Conservation (phyloP, 805 yeast species). For the Myxozyma lipomycoides region DNA sequence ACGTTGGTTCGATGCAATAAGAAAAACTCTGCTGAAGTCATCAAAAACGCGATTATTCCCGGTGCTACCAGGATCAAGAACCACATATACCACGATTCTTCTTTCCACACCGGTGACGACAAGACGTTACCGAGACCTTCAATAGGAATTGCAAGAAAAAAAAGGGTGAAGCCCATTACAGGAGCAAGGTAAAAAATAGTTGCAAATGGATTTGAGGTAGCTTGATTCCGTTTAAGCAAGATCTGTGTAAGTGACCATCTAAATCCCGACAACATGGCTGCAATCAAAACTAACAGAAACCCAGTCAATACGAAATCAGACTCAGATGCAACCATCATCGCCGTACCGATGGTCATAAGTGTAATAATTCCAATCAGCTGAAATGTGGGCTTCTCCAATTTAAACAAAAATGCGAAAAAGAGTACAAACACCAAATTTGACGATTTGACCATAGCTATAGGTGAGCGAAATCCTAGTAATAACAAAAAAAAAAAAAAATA, state of each 20-base stretch:
- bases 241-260: slow-evolving; percentile 95
- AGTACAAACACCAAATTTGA: slow-evolving; percentile 84
- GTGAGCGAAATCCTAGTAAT: background rate
- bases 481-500: background rate
- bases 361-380: slow-evolving; percentile 64
- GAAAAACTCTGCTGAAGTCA: slow-evolving; percentile 61
- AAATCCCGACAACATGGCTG: slow-evolving; percentile 80
- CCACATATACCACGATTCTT: slow-evolving; percentile 56
- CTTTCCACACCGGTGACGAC: slow-evolving; percentile 57
- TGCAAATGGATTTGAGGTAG: slow-evolving; percentile 64
- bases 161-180: slow-evolving; percentile 62
- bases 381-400: slow-evolving; percentile 69
- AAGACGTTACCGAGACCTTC: slow-evolving; percentile 64
- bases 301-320: slow-evolving; percentile 47
- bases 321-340: slow-evolving; percentile 66
- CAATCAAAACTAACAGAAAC: slow-evolving; percentile 65
- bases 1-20: slow-evolving; percentile 78
- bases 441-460: slow-evolving; percentile 68
- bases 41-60: slow-evolving; percentile 79
- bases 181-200: slow-evolving; percentile 86
- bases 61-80: slow-evolving; percentile 65
- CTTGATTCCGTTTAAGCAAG: slow-evolving; percentile 56
- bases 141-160: slow-evolving; percentile 57
- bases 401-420: slow-evolving; percentile 78
- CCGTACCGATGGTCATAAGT: slow-evolving; percentile 79